phyloP scores from a whole-genome alignment of 495 filamentous ascomycete species.

The Astrothelium macrocarpum region DNA sequence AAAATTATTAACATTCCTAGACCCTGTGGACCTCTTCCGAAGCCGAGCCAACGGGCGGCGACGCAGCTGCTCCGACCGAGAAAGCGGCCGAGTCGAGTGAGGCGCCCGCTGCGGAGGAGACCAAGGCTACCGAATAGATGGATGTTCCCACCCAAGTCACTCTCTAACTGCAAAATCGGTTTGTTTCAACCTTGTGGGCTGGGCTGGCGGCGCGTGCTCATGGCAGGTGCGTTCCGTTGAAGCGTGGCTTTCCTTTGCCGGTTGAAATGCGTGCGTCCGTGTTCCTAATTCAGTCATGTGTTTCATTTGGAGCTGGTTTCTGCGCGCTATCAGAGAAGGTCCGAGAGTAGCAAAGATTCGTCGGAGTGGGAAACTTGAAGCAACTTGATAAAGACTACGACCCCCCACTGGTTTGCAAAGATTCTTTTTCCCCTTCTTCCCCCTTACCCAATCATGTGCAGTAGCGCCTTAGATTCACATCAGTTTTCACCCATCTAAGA shows the following conservation, averaged over 20 bases:
- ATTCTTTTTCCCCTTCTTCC: background rate
- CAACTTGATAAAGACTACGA: conserved; percentile 3
- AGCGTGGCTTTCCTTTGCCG: background rate
- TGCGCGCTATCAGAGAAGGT: background rate
- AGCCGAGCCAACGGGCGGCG: conserved; percentile 67
- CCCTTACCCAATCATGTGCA: background rate
- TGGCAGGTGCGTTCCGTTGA: background rate
- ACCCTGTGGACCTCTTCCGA: conserved; percentile 99
- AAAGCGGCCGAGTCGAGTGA: conserved; percentile 36
- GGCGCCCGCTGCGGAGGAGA: conserved; percentile 33
- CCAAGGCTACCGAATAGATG: conserved; percentile 28
- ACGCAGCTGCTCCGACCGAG: conserved; percentile 45
- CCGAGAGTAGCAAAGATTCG: background rate
- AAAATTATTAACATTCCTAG: too few relatives aligned
- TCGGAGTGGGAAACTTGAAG: background rate
- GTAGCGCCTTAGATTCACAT: conserved; percentile 4
- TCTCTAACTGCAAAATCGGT: background rate
- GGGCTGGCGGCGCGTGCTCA: background rate
- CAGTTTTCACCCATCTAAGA: background rate
- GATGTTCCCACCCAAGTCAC: conserved; percentile 1
- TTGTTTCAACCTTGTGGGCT: background rate
- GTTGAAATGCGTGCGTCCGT: background rate
- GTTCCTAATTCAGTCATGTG: background rate
- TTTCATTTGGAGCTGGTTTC: conserved; percentile 1
- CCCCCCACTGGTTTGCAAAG: conserved; percentile 2